phyloP scores from a whole-genome alignment of 768 basidiomycete species.

The Russula sp. region DNA sequence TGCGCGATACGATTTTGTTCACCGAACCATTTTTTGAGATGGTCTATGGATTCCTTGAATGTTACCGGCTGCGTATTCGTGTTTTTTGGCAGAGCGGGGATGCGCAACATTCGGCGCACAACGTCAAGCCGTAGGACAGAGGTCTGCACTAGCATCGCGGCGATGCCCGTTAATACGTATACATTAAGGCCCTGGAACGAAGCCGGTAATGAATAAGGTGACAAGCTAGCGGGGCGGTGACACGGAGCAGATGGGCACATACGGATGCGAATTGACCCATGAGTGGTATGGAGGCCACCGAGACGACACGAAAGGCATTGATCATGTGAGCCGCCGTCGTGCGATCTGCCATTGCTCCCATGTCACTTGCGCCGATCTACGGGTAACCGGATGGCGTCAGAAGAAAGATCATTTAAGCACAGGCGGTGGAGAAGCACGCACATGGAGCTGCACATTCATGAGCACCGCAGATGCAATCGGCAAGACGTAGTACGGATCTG shows the following conservation, averaged over 20 bases:
- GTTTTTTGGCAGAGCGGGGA: constrained; percentile 26
- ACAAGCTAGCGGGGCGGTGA: neutral
- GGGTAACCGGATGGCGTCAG: constrained; percentile 26
- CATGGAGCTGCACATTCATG: constrained; percentile 65
- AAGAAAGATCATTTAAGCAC: no score
- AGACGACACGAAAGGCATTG: constrained; percentile 30
- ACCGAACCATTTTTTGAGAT: constrained; percentile 18
- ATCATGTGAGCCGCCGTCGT: constrained; percentile 19
- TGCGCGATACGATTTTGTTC: constrained; percentile 11
- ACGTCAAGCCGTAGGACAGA: constrained; percentile 35
- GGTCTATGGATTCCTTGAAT: constrained; percentile 17
- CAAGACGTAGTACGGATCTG: constrained; percentile 72
- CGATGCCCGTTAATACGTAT: constrained; percentile 48
- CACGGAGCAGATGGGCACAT: constrained; percentile 26
- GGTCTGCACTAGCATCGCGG: constrained; percentile 41
- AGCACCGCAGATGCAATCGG: constrained; percentile 50
- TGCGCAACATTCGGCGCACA: constrained; percentile 34
- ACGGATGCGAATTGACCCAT: constrained; percentile 61
- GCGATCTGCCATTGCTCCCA: constrained; percentile 17
- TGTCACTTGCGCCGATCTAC: constrained; percentile 51
- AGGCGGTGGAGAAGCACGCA: constrained; percentile 30
- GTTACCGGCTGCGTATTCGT: constrained; percentile 10
- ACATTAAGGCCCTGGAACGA: constrained; percentile 45
- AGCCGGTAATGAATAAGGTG: neutral
- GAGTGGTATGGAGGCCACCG: constrained; percentile 42